A percentile compares a stretch with the other conserved stretches of the same genome.
Conservation (phyloP, 225 moss, liverwort and hornwort species). For the Takakia lepidozioides region DNA sequence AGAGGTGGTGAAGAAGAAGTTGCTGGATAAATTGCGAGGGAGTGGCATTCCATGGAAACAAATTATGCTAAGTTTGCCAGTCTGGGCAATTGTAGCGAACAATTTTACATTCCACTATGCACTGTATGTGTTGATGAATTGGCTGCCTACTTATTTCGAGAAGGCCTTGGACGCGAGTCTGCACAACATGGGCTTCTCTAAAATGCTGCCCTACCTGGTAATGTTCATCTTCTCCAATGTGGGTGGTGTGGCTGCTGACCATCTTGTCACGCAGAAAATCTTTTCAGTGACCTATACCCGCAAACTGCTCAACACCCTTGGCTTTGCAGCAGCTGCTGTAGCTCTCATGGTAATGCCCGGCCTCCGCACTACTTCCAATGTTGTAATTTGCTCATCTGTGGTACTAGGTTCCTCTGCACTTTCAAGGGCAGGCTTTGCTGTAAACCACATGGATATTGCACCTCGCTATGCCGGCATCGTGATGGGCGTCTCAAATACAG, state of each 20-base stretch:
- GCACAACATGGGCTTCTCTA: conserved; percentile 76
- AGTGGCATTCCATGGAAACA: conserved; percentile 75
- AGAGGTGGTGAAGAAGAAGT: conserved; percentile 35
- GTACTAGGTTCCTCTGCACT: conserved; percentile 84
- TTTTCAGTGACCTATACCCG: conserved; percentile 79
- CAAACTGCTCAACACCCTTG: conserved; percentile 78
- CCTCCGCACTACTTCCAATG: conserved; percentile 58
- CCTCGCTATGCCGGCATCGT: conserved; percentile 90
- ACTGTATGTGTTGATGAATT: conserved; percentile 93
- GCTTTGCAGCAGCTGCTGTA: conserved; percentile 64
- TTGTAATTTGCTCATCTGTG: conserved; percentile 84
- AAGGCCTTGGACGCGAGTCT: conserved; percentile 71
- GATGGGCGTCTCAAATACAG: conserved; percentile 97
- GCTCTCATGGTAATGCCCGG: conserved; percentile 82
- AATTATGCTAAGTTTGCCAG: conserved; percentile 65
- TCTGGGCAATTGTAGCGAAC: conserved; percentile 96
- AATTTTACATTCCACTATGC: conserved; percentile 98
- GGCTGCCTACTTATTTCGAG: conserved; percentile 96
- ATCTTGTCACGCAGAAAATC: conserved; percentile 58
- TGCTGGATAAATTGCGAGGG: conserved; percentile 6
- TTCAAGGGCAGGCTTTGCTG: conserved; percentile 87
- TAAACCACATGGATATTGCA: conserved; percentile 94
- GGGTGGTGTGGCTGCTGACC: conserved; percentile 84
- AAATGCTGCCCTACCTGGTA: conserved; percentile 85
- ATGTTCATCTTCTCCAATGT: conserved; percentile 97